Evolutionary conservation across 1,284 basidiomycete species (phyloP).

Genomic region (Veloporphyrellus conicus): DNA sequence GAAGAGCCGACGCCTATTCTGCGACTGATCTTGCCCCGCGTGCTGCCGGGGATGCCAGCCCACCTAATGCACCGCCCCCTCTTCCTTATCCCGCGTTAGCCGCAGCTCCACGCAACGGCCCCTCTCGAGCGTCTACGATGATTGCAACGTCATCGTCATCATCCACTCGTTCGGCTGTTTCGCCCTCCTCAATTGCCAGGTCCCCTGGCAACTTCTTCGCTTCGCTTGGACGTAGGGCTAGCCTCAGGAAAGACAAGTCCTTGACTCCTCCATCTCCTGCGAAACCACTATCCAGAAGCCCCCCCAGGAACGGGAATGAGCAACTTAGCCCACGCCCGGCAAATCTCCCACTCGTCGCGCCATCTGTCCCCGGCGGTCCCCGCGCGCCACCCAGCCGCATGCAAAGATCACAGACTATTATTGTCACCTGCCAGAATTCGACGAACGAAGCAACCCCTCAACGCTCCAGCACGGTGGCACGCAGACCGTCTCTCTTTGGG

Average conservation of each 20-base stretch:
- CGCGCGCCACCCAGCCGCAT: conserved; percentile 63
- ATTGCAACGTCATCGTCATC: conserved; percentile 36
- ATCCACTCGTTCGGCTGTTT: conserved; percentile 27
- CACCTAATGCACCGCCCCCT: conserved; percentile 54
- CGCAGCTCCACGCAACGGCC: conserved; percentile 27
- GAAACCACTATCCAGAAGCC: conserved; percentile 42
- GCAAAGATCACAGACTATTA: conserved; percentile 63
- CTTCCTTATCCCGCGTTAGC: conserved; percentile 74
- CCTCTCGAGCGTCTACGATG: conserved; percentile 27
- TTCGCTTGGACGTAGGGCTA: conserved; percentile 67
- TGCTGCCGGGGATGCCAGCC: conserved; percentile 41
- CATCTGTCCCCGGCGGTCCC: conserved; percentile 69
- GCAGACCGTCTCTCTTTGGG: conserved; percentile 51
- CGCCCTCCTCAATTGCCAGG: conserved; percentile 35
- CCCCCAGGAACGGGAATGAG: conserved; percentile 34
- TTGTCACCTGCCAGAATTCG: conserved; percentile 41
- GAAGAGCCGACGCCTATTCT: conserved; percentile 66
- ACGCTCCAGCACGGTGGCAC: conserved; percentile 41
- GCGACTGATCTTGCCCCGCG: conserved; percentile 68
- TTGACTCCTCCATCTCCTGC: conserved; percentile 33
- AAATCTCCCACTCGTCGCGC: conserved; percentile 41
- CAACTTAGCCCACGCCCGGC: conserved; percentile 31
- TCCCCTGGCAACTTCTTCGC: conserved; percentile 65
- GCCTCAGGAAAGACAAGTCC: conserved; percentile 43
- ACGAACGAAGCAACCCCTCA: conserved; percentile 31